Evolutionary conservation across 768 basidiomycete genomes (phyloP).

Genomic region (Polyporus arcularius): DNA sequence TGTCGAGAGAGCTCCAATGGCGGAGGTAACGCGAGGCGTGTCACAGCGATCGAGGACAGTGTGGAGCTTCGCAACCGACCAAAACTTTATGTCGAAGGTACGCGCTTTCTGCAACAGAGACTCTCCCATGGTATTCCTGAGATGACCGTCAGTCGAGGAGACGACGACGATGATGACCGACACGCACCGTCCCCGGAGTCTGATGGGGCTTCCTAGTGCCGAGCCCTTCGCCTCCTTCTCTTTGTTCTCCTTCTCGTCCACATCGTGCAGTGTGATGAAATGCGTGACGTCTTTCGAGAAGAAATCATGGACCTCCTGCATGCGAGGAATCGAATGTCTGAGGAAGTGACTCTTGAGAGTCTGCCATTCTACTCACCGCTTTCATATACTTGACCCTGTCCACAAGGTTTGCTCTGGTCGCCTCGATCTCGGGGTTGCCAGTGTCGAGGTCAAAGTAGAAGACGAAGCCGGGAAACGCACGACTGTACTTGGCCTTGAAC

Average conservation of each 20-base stretch:
- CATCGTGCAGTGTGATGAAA: slow-evolving; percentile 60
- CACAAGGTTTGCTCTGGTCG: slow-evolving; percentile 45
- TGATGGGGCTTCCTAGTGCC: slow-evolving; percentile 64
- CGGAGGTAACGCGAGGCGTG: slow-evolving; percentile 32
- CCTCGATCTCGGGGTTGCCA: slow-evolving; percentile 39
- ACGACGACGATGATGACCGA: background rate
- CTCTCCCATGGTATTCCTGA: slow-evolving; percentile 26
- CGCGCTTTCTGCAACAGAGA: slow-evolving; percentile 67
- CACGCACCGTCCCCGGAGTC: slow-evolving; percentile 57
- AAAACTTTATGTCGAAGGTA: slow-evolving; percentile 81
- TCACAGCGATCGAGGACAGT: slow-evolving; percentile 73
- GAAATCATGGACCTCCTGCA: slow-evolving; percentile 82
- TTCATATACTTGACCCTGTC: slow-evolving; percentile 66
- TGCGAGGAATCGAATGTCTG: background rate
- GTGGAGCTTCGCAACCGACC: slow-evolving; percentile 72
- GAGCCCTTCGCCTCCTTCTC: slow-evolving; percentile 50
- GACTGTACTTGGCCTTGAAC: slow-evolving; percentile 82
- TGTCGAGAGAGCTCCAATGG: slow-evolving; percentile 29
- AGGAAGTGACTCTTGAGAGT: background rate
- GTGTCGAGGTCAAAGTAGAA: slow-evolving; percentile 83
- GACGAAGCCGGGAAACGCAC: slow-evolving; percentile 79
- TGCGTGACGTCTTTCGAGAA: slow-evolving; percentile 88
- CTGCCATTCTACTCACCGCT: slow-evolving; percentile 58
- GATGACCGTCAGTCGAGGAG: slow-evolving; percentile 4
- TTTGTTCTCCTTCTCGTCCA: slow-evolving; percentile 68